Evolutionary conservation across 108 stramenopile genomes (phyloP).

Genomic region (Fragilaria crotonensis): DNA sequence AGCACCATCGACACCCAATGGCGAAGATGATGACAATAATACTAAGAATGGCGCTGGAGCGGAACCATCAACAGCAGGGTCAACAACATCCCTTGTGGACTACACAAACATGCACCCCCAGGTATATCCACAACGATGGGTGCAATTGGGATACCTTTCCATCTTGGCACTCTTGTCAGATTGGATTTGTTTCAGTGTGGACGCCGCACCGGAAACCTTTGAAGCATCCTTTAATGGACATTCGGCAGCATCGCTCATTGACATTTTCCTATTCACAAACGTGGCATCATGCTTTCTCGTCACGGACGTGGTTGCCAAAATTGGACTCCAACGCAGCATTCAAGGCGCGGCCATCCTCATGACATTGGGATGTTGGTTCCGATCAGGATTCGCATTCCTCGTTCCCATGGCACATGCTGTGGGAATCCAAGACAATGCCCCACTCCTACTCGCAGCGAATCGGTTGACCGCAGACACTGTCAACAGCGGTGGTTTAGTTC

Average conservation of each 20-base stretch:
- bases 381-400: conserved; percentile 32
- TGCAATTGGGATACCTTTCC: conserved; percentile 51
- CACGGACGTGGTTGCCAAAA: conserved; percentile 42
- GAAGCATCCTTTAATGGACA: conserved; percentile 32
- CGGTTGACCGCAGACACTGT: not conserved
- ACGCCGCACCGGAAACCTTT: conserved; percentile 33
- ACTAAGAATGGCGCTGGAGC: too few relatives aligned
- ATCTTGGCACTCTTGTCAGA: conserved; percentile 51
- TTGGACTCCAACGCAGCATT: conserved; percentile 50
- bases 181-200: conserved; percentile 62
- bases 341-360: conserved; percentile 49
- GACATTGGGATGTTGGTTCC: conserved; percentile 53
- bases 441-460: not conserved
- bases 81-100: too few relatives aligned
- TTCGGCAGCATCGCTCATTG: conserved; percentile 50
- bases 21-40: too few relatives aligned
- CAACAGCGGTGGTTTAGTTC: conserved; percentile 8
- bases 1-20: too few relatives aligned
- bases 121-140: conserved; percentile 55
- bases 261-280: conserved; percentile 66
- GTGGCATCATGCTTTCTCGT: conserved; percentile 62
- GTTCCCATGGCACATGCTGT: conserved; percentile 11
- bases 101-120: too few relatives aligned
- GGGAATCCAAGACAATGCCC: conserved; percentile 1
- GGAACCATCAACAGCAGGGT: too few relatives aligned